Evolutionary conservation across 2,329 filamentous ascomycete species (phyloP), one percentile per base, ranked within the genome.

Genomic region (Verticillium albo-atrum): DNA sequence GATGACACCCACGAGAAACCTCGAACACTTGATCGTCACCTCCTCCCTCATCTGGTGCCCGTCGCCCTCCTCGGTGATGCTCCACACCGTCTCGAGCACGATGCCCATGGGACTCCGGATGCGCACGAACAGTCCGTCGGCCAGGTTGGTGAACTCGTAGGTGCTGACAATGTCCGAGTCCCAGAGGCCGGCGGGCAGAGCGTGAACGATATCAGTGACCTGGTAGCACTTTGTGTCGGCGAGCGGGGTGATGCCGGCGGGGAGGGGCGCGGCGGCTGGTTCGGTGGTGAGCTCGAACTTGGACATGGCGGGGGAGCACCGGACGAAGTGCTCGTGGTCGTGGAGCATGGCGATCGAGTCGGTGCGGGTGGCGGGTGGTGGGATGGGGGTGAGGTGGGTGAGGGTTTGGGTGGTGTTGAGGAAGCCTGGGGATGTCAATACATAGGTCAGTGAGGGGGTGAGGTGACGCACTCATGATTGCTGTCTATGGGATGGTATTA

Each of bases 141-240:
- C 71, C 20, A 80, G 70, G 62, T 82, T 70, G 20, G 80, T 78
- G 61, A 85, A 80, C 70, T 85, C 82, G 66, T 82, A 82, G 6
- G 69, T 77, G 71, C 81, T 84, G 57, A 80, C 75, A 6, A 85
- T 79, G 54, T 79, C 78, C 56, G 75, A 79, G 66, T 82, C 81
- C 81, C 81, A 85, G 28, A 85, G 73, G 2, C 82, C 81, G 15
- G 80, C 80, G 3, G 82, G 82, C 26, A 85, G 72, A 37, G 80
- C 74, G 64, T 83, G 80, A 7, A 83, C 74, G 37, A 75, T 71
- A 62, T 82, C 79, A 6, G 75, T 80, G 26, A 84, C 79, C 32
- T 74, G 72, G 70, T 79, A 85, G 62, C 74, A 72, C 54, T 69
- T 67, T n/a, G 72, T 70, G 42, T 69, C 63, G 20, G 64, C 66